These are phyloP conservation scores for Obba rivulosa DNA, from an alignment of 768 basidiomycete species.

Conservation along the genomic window DNA sequence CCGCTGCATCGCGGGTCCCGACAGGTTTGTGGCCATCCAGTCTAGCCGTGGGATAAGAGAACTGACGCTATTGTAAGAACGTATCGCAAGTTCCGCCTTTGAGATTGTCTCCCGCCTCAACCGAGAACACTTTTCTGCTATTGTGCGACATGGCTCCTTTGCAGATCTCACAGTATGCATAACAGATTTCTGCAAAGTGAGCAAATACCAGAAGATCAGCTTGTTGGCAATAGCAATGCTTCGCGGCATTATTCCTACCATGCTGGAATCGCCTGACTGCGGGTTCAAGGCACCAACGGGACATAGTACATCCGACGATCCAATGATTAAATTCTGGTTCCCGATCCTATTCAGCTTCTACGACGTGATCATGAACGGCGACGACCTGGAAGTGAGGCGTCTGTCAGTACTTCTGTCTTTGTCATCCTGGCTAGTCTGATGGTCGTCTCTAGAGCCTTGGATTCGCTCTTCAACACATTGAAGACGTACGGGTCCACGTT, in stretches of 20 bases:
- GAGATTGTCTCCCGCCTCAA: conserved; percentile 93
- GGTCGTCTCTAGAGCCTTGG: conserved; percentile 69
- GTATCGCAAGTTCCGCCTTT: conserved; percentile 89
- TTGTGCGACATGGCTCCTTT: conserved; percentile 91
- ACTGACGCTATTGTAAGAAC: conserved; percentile 45
- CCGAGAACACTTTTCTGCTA: conserved; percentile 83
- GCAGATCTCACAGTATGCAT: conserved; percentile 96
- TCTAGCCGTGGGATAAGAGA: background rate
- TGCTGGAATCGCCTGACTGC: conserved; percentile 80
- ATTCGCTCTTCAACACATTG: conserved; percentile 90
- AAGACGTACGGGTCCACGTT: conserved; percentile 85
- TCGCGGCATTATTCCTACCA: conserved; percentile 85
- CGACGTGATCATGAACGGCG: conserved; percentile 99
- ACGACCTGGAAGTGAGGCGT: conserved; percentile 94
- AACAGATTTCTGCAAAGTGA: conserved; percentile 98
- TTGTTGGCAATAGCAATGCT: conserved; percentile 96
- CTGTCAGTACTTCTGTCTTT: conserved; percentile 56
- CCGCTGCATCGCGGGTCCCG: conserved; percentile 88
- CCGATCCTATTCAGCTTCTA: conserved; percentile 97
- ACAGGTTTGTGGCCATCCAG: conserved; percentile 50
- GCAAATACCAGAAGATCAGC: conserved; percentile 98
- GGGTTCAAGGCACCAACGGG: conserved; percentile 29
- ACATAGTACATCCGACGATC: conserved; percentile 54
- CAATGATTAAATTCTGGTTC: conserved; percentile 96
- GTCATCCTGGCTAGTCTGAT: background rate